These are phyloP conservation scores for Colletotrichum spinosum DNA, from an alignment of 2,329 filamentous ascomycete genomes.

Conservation along the genomic window DNA sequence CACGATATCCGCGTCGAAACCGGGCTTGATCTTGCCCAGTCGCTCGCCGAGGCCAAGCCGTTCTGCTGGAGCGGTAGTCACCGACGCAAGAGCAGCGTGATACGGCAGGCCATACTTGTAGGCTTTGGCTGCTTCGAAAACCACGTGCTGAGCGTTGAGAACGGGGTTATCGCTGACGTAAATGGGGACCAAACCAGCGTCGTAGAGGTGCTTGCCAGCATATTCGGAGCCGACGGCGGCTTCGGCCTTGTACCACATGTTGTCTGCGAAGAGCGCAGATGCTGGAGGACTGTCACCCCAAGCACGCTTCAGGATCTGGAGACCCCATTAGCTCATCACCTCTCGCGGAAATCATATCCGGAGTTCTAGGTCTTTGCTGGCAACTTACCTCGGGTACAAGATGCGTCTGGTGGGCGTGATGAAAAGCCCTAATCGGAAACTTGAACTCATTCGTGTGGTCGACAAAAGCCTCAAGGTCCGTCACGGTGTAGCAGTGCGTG, in stretches of 20 bases:
- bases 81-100: conserved; percentile 67
- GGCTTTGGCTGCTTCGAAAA: conserved; percentile 72
- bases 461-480: conserved; percentile 76
- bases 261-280: conserved; percentile 76
- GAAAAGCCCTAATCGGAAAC: conserved; percentile 74
- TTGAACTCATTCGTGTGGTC: conserved; percentile 79
- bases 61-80: conserved; percentile 70
- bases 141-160: conserved; percentile 75
- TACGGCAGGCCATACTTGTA: conserved; percentile 71
- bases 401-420: conserved; percentile 76
- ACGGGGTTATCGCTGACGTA: conserved; percentile 79
- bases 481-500: conserved; percentile 77
- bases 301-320: conserved; percentile 65
- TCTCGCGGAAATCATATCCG: not conserved
- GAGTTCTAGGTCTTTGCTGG: not conserved
- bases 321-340: accelerated
- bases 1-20: conserved; percentile 71
- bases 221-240: conserved; percentile 73
- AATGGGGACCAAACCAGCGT: conserved; percentile 72
- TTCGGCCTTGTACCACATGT: conserved; percentile 79
- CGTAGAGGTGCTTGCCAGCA: conserved; percentile 74
- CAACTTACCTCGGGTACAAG: conserved; percentile 69
- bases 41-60: conserved; percentile 67
- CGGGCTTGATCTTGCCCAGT: conserved; percentile 70
- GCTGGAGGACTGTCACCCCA: conserved; percentile 65